These are phyloP conservation scores for Pseudognaphalium luteoalbum DNA, from an alignment of 129 eudicot species.

Conservation along the genomic window DNA sequence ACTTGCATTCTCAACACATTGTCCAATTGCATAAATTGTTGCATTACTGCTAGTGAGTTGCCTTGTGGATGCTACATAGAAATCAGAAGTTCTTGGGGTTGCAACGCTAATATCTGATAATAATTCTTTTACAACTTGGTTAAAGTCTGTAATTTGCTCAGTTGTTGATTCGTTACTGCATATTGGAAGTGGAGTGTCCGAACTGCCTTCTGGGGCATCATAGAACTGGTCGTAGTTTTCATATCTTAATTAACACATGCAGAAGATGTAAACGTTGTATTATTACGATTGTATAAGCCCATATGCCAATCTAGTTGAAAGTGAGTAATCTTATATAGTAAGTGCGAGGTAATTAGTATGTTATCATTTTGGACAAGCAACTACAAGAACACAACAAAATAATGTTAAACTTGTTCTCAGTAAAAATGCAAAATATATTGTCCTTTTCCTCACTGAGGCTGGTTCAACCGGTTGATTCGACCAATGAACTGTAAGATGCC, in stretches of 20 bases:
- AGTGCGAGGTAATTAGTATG: too few species aligned
- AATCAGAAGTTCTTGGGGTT: constrained; percentile 47
- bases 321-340: too few species aligned
- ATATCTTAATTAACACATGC: constrained; percentile 35
- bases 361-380: too few species aligned
- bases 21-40: constrained; percentile 47
- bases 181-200: constrained; percentile 25
- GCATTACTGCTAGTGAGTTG: constrained; percentile 16
- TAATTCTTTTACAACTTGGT: constrained; percentile 27
- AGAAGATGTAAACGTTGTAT: not conserved
- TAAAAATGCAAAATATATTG: too few species aligned
- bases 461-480: too few species aligned
- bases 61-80: constrained; percentile 52
- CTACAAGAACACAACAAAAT: too few species aligned
- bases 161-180: constrained; percentile 36
- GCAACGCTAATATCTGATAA: constrained; percentile 43
- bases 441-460: too few species aligned
- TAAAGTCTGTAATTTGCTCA: constrained; percentile 32
- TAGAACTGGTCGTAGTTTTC: constrained; percentile 37
- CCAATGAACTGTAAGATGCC: too few species aligned
- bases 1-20: constrained; percentile 43
- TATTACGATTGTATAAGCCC: not conserved
- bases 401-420: too few species aligned
- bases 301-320: not conserved
- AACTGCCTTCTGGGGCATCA: not conserved